Evolutionary conservation across 2,329 filamentous ascomycete species (phyloP), one percentile per base, ranked within the genome.

Genomic region (Dactylellina haptotyla): DNA sequence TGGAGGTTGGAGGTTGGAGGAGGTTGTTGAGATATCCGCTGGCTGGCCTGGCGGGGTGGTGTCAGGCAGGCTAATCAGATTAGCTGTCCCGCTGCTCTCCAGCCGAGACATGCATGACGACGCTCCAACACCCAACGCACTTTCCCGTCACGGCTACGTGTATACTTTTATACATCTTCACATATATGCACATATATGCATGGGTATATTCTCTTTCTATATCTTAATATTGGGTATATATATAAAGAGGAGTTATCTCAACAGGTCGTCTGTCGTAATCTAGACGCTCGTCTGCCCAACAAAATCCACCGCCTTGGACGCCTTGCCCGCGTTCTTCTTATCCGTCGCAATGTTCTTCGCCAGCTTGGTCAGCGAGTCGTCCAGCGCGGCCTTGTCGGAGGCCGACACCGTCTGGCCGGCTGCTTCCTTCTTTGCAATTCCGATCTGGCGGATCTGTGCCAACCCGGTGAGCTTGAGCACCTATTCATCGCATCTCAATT

Each of bases 401-500:
- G 26, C 54, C 10, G 81, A 77, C 0, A 84, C 82, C 69, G 84
- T 82, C 14, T 82, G 64, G 20, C 86, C 85, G 75, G 87, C 84
- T 0, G 85, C 85, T 63, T 82, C 79, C 73, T 87, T 65, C 67
- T 75, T 72, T 20, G 75, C 80, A 34, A 84, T 82, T 78, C 83
- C 80, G 6, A 87, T 83, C 76, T 83, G 81, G 28, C 87, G 79
- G 30, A 86, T 80, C 57, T 84, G 84, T 26, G 85, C 84, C 39
- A 76, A 28, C 4, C 75, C 69, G 10, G 83, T 83, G 75, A 87
- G 81, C 81, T 87, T 87, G 58, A 87, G 79, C 14, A 87, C 84
- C 81, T 87, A 87, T 32, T 14, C 34, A 32, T 26, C 37, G 83
- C 87, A 87, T 83, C 86, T 85, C 72, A 84, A 87, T 81, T 87